Evolutionary conservation across 148 eudicot species (phyloP).

Genomic region (Selenicereus undatus): DNA sequence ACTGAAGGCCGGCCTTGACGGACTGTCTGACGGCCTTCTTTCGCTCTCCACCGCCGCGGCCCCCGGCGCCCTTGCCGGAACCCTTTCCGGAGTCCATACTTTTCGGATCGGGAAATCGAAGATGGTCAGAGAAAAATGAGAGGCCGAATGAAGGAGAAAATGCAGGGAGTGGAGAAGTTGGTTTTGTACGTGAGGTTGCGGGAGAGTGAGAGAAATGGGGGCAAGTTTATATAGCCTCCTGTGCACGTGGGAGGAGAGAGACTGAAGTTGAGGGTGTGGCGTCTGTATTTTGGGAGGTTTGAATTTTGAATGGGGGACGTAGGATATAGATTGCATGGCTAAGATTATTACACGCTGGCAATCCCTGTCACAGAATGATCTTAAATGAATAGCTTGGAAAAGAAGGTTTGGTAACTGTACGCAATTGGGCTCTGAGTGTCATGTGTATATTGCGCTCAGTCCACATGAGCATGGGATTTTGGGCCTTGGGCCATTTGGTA

Average conservation of each 20-base stretch:
- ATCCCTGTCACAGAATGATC: constrained; percentile 2
- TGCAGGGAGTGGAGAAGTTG: neutral
- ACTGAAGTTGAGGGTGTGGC: neutral
- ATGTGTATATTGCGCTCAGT: no score
- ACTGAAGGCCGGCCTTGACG: constrained; percentile 41
- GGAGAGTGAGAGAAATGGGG: constrained; percentile 9
- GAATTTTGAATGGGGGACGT: neutral
- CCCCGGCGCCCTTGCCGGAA: constrained; percentile 15
- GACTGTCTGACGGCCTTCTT: constrained; percentile 34
- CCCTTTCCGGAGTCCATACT: constrained; percentile 17
- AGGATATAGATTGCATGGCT: constrained; percentile 11
- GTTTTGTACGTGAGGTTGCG: neutral
- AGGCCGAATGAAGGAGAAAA: neutral
- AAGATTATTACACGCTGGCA: constrained; percentile 3
- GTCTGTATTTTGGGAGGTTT: neutral
- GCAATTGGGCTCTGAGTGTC: neutral
- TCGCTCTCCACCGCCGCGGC: constrained; percentile 24
- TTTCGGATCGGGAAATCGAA: neutral
- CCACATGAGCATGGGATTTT: no score
- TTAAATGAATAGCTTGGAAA: no score
- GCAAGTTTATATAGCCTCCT: neutral
- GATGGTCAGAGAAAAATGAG: neutral
- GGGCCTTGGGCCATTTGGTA: no score
- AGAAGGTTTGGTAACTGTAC: neutral
- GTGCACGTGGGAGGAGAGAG: neutral